These are phyloP conservation scores for Nemania abortiva DNA, from an alignment of 2,329 filamentous ascomycete species.

Conservation along the genomic window DNA sequence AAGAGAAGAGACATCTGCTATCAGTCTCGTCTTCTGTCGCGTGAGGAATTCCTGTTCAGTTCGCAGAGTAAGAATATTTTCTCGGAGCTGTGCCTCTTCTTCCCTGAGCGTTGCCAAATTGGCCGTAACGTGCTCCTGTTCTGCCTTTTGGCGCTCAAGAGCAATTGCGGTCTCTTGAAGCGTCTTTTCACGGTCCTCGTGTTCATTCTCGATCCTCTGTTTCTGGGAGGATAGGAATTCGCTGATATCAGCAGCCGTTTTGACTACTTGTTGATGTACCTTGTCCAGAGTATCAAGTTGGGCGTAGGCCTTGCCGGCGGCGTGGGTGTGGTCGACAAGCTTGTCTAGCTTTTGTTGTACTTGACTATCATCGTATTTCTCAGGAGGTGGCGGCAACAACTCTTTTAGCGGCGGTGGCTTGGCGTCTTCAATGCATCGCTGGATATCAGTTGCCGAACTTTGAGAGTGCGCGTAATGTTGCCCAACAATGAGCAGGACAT, in stretches of 20 bases:
- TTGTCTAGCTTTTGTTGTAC: conserved; percentile 57
- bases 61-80: conserved; percentile 69
- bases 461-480: conserved; percentile 92
- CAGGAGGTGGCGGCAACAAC: conserved; percentile 66
- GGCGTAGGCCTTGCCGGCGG: conserved; percentile 75
- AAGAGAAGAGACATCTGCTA: conserved; percentile 88
- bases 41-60: conserved; percentile 80
- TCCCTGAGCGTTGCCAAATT: conserved; percentile 64
- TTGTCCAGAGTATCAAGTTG: conserved; percentile 87
- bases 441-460: conserved; percentile 66
- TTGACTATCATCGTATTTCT: conserved; percentile 59
- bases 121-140: conserved; percentile 72
- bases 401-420: conserved; percentile 60
- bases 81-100: conserved; percentile 66
- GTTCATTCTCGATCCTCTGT: conserved; percentile 78
- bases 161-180: conserved; percentile 83
- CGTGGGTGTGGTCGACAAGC: conserved; percentile 73
- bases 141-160: conserved; percentile 74
- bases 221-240: conserved; percentile 84
- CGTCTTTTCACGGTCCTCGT: conserved; percentile 81
- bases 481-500: conserved; percentile 84
- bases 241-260: conserved; percentile 85
- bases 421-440: conserved; percentile 71
- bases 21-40: conserved; percentile 82
- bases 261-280: conserved; percentile 88